phyloP scores from a whole-genome alignment of 331 rosid genomes.

The Pyracantha coccinea region DNA sequence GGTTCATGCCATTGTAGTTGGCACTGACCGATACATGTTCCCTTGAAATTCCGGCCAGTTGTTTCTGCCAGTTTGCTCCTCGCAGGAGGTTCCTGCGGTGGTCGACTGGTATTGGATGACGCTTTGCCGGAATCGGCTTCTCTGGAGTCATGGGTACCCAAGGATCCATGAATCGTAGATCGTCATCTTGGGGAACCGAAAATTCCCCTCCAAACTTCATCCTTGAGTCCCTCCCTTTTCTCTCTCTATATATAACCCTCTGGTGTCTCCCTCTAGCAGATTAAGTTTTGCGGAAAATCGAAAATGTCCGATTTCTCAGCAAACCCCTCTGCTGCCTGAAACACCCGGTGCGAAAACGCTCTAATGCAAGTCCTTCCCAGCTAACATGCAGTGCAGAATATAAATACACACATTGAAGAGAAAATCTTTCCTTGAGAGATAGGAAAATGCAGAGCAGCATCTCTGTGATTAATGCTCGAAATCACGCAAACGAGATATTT shows the following conservation, averaged over 20 bases:
- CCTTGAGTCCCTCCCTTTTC: slow-evolving; percentile 3
- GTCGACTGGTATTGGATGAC: slow-evolving; percentile 12
- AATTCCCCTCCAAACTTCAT: slow-evolving; percentile 39
- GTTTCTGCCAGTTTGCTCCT: slow-evolving; percentile 23
- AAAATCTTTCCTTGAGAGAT: not conserved
- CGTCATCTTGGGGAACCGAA: slow-evolving; percentile 18
- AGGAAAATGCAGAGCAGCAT: slow-evolving; percentile 4
- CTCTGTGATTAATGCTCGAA: slow-evolving; percentile 1
- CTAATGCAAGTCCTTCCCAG: slow-evolving; percentile 1
- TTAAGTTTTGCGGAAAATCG: not conserved
- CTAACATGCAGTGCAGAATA: not conserved
- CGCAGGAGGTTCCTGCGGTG: slow-evolving; percentile 19
- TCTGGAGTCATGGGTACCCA: slow-evolving; percentile 55
- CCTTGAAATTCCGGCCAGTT: slow-evolving; percentile 15
- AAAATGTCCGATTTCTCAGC: not conserved
- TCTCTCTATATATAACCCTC: not conserved
- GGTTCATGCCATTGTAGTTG: slow-evolving; percentile 19
- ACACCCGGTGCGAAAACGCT: slow-evolving; percentile 5
- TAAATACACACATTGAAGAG: not conserved
- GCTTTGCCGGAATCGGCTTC: slow-evolving; percentile 28
- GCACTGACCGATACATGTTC: slow-evolving; percentile 19
- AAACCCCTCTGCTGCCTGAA: not conserved
- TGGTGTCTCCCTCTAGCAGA: not conserved
- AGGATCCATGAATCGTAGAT: slow-evolving; percentile 19
- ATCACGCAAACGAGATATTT: slow-evolving; percentile 3